Percentiles rank a stretch among this genome's conserved stretches.
Conservation (phyloP, 2,329 filamentous ascomycete genomes). For the Hysterium pulicare region DNA sequence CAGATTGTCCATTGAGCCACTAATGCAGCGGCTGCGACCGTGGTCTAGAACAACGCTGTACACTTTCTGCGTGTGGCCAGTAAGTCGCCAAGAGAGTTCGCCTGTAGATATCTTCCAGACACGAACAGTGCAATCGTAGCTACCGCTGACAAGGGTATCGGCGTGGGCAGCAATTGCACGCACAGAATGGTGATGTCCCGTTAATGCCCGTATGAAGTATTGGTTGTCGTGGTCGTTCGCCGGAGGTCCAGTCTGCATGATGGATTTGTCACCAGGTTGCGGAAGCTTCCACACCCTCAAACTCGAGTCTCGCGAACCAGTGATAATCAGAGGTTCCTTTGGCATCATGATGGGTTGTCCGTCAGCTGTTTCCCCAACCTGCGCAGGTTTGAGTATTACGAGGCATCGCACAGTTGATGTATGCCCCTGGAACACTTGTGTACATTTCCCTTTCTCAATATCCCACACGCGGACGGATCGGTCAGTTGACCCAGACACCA, state of each 20-base stretch:
- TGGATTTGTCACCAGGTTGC: slow-evolving; percentile 69
- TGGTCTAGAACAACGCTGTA: slow-evolving; percentile 96
- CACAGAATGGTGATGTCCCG: slow-evolving; percentile 88
- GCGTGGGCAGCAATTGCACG: slow-evolving; percentile 92
- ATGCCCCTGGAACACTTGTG: slow-evolving; percentile 94
- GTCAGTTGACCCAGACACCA: slow-evolving; percentile 95
- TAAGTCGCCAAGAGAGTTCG: slow-evolving; percentile 76
- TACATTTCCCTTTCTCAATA: slow-evolving; percentile 87
- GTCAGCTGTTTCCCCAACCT: slow-evolving; percentile 67
- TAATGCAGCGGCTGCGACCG: slow-evolving; percentile 90
- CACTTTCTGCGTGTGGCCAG: slow-evolving; percentile 87
- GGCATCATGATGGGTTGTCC: slow-evolving; percentile 84
- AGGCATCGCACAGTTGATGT: slow-evolving; percentile 95
- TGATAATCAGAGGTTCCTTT: slow-evolving; percentile 92
- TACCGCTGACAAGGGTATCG: slow-evolving; percentile 94
- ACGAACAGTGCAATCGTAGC: slow-evolving; percentile 90
- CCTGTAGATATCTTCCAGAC: slow-evolving; percentile 98
- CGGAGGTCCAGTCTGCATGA: slow-evolving; percentile 75
- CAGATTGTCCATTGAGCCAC: slow-evolving; percentile 95
- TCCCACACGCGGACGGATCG: slow-evolving; percentile 99
- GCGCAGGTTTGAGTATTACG: slow-evolving; percentile 85
- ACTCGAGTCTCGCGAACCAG: slow-evolving; percentile 90
- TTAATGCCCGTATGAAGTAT: slow-evolving; percentile 85
- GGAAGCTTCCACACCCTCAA: slow-evolving; percentile 93
- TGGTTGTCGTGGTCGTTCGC: slow-evolving; percentile 78